Evolutionary conservation across 495 filamentous ascomycete genomes (phyloP), one percentile per base, ranked within the genome.

Genomic region (Talaromyces nanjingensis): DNA sequence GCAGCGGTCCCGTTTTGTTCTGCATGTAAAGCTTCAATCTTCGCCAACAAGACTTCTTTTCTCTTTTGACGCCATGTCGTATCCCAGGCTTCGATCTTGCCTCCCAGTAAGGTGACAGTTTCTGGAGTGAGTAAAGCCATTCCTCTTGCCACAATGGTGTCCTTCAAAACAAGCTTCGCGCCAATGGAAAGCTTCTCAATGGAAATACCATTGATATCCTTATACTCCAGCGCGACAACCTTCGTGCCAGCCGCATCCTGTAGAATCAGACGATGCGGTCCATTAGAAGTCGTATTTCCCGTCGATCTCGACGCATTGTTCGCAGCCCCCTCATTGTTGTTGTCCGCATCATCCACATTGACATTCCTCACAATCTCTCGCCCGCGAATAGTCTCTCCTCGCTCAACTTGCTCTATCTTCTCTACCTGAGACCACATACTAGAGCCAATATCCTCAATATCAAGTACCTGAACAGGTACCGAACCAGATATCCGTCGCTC

Each of bases 381-480:
- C 1, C 94, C 94, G 27, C 88, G 83, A 9, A 87, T 90, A 39
- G 83, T 84, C 73, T 98, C 94, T 2, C 93, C 93, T 7, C 92
- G 81, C 71, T 92, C 89, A 8, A 86, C 77, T 53, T 89, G 86
- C 73, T 98, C 94, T 25, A 98, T 80, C 22, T 85, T 85, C 68
- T 97, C 93, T 45, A 96, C 84, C 68, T 96, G 90, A 68, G 89
- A 87, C 89, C 92, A 93, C 22, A 87, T 80, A 67, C 87, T 90
- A 14, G 81, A 82, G 14, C 86, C 82, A 47, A 98, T 79, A 69
- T 97, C 92, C 68, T 93, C 89, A 18, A 97, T 82, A 55, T 91
- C 91, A 0, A 96, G 73, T 0, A 97, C 85, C 71, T 98, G 94
- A 6, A 94, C 87, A 0, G 86, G 80, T 6, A 93, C 79, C 20